phyloP scores from a whole-genome alignment of 1,284 basidiomycete species.

The Apiotrichum mycotoxinovorans region DNA sequence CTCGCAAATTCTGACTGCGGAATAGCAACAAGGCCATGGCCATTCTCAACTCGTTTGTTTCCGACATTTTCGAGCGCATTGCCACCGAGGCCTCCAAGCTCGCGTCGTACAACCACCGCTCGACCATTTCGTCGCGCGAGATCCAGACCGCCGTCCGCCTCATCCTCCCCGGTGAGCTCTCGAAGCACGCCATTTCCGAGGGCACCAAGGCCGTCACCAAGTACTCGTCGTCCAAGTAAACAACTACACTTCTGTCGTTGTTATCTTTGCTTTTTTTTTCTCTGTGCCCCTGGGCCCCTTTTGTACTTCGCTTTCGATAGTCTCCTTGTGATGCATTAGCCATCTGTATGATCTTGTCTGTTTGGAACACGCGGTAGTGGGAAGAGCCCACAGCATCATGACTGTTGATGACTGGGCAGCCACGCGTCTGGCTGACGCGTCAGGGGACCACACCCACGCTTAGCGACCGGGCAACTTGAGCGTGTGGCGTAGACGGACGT shows the following conservation, averaged over 20 bases:
- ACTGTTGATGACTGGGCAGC: too few species aligned
- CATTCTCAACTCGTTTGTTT: conserved; percentile 88
- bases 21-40: conserved; percentile 88
- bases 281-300: neutral
- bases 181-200: conserved; percentile 82
- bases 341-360: neutral
- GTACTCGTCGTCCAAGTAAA: conserved; percentile 49
- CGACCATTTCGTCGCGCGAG: conserved; percentile 89
- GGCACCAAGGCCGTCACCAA: conserved; percentile 59
- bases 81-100: conserved; percentile 90
- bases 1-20: neutral
- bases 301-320: conserved; percentile 8
- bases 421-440: too few species aligned
- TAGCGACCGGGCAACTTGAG: too few species aligned
- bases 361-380: too few species aligned
- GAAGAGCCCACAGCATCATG: too few species aligned
- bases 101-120: conserved; percentile 88
- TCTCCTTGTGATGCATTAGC: conserved; percentile 5
- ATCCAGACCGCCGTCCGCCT: conserved; percentile 88
- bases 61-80: conserved; percentile 91
- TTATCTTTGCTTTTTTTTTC: neutral
- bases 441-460: too few species aligned
- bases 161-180: conserved; percentile 78
- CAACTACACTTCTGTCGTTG: neutral
- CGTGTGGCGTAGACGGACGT: too few species aligned